Conservation (phyloP, 768 basidiomycete species). For the Phlebiopsis gigantea region DNA sequence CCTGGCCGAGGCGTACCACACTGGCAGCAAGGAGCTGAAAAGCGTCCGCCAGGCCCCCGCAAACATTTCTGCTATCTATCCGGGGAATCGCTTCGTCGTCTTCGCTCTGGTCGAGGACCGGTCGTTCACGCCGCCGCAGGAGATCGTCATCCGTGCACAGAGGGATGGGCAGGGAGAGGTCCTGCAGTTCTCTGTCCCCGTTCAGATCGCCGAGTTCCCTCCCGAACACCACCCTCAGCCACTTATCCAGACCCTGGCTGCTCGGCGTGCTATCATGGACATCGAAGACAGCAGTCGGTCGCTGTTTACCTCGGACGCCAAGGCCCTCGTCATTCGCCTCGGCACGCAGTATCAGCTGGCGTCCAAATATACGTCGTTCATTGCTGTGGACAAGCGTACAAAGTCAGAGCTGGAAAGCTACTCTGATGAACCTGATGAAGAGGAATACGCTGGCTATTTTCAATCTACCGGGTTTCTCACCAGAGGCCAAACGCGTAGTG, state of each 20-base stretch:
- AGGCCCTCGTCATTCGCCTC: constrained; percentile 42
- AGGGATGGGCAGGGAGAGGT: constrained; percentile 20
- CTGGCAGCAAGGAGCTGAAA: neutral
- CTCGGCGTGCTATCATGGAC: constrained; percentile 50
- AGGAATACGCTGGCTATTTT: no score
- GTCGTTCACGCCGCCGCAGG: constrained; percentile 19
- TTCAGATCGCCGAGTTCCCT: constrained; percentile 24
- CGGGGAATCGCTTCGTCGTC: constrained; percentile 29
- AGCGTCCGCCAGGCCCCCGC: constrained; percentile 6
- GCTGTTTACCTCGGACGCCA: constrained; percentile 17
- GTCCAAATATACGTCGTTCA: constrained; percentile 49
- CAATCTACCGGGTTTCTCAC: no score
- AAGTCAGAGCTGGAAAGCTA: neutral
- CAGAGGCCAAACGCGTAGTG: no score
- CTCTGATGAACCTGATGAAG: no score
- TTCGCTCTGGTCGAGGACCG: constrained; percentile 27
- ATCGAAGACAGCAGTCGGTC: constrained; percentile 27
- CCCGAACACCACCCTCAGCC: constrained; percentile 9
- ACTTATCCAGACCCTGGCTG: constrained; percentile 50
- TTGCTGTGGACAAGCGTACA: constrained; percentile 32
- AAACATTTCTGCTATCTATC: constrained; percentile 25
- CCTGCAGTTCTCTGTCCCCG: constrained; percentile 16
- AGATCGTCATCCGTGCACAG: constrained; percentile 25
- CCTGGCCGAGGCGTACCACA: neutral
- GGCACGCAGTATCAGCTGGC: constrained; percentile 48